Conservation (phyloP, 306 rosid genomes). For the Ormosia semicastrata region DNA sequence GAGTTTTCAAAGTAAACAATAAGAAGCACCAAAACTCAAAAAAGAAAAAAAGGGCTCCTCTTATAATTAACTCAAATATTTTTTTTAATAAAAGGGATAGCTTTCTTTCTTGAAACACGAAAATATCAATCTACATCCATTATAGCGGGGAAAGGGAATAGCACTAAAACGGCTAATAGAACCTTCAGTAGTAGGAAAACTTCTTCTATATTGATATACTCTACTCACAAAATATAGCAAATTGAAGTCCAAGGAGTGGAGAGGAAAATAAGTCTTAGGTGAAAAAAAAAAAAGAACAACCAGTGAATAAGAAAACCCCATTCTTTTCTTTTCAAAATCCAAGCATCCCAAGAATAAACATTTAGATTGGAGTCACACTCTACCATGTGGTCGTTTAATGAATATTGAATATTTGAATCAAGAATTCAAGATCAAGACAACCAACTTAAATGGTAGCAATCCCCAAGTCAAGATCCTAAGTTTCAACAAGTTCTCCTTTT, state of each 20-base stretch:
- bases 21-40: conserved; percentile 23
- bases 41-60: neutral
- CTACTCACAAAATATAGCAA: neutral
- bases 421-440: neutral
- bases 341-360: neutral
- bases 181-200: neutral
- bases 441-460: neutral
- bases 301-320: neutral
- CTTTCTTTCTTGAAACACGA: neutral
- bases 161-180: neutral
- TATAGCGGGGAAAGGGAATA: neutral
- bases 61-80: neutral
- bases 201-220: neutral
- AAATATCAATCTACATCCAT: neutral
- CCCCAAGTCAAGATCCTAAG: neutral
- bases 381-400: neutral
- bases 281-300: neutral
- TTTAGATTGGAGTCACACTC: neutral
- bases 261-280: neutral
- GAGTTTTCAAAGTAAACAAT: conserved; percentile 20
- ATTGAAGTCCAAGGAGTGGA: neutral
- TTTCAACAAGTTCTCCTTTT: neutral
- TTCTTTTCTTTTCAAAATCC: neutral
- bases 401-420: neutral
- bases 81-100: neutral